A percentile compares a stretch with the other conserved stretches of the same genome.
These are phyloP conservation scores for Puccinia coronata DNA, from an alignment of 1,284 basidiomycete genomes.

Conservation along the genomic window DNA sequence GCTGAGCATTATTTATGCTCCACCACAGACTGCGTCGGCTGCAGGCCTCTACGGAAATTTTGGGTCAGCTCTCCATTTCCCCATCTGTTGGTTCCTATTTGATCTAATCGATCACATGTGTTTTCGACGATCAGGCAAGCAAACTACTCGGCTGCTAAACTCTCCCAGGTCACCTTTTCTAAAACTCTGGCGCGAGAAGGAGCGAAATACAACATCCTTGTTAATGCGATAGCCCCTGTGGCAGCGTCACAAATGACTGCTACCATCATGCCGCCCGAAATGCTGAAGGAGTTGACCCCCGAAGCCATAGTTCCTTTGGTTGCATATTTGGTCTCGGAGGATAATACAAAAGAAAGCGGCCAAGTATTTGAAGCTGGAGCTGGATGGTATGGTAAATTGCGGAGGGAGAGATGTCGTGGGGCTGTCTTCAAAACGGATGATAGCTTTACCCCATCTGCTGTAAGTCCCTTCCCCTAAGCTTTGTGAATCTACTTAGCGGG, in stretches of 20 bases:
- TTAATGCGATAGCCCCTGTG: conserved; percentile 85
- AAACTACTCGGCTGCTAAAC: conserved; percentile 68
- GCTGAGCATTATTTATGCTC: neutral
- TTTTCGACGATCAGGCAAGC: conserved; percentile 70
- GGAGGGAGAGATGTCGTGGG: conserved; percentile 87
- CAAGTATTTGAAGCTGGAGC: conserved; percentile 92
- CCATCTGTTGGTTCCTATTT: neutral
- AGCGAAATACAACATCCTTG: conserved; percentile 86
- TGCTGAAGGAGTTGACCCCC: conserved; percentile 89
- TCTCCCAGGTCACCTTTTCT: conserved; percentile 85
- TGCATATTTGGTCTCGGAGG: conserved; percentile 61
- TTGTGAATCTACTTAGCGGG: neutral
- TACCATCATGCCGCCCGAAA: conserved; percentile 94
- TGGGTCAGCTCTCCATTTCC: conserved; percentile 52
- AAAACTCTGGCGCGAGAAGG: conserved; percentile 83
- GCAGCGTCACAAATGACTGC: conserved; percentile 60
- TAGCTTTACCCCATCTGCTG: conserved; percentile 90
- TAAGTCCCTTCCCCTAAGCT: conserved; percentile 58
- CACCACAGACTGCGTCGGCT: conserved; percentile 71
- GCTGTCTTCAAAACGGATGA: conserved; percentile 86
- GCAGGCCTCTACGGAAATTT: conserved; percentile 74
- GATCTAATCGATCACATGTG: conserved; percentile 50
- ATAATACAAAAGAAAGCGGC: conserved; percentile 69
- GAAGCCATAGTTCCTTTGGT: conserved; percentile 93
- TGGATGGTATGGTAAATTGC: conserved; percentile 85